These are phyloP conservation scores for Casuarina glauca DNA, from an alignment of 306 rosid genomes.

Conservation along the genomic window DNA sequence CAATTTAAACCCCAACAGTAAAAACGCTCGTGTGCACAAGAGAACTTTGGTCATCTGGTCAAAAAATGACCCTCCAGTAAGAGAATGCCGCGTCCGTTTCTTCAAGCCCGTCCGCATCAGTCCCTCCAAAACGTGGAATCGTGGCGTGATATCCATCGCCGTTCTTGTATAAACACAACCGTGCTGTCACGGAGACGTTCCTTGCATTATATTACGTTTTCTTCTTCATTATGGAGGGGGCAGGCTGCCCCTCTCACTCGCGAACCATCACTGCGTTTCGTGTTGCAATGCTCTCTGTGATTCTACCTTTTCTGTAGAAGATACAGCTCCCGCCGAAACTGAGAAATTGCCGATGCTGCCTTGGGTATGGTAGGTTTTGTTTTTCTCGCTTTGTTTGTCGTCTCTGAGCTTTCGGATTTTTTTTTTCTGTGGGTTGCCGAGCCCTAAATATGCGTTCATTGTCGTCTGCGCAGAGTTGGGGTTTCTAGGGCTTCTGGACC, in stretches of 20 bases:
- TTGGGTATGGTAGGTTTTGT: constrained; percentile 25
- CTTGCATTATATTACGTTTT: constrained; percentile 1
- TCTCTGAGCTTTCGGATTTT: constrained; percentile 12
- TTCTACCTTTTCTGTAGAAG: constrained; percentile 27
- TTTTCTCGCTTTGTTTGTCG: constrained; percentile 3
- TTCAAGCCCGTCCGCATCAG: constrained; percentile 18
- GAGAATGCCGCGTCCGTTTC: constrained; percentile 20
- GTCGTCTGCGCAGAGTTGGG: constrained; percentile 35
- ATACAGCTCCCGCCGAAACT: constrained; percentile 31
- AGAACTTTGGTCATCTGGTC: neutral
- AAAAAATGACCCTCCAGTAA: constrained; percentile 22
- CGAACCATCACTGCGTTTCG: constrained; percentile 21
- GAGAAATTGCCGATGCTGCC: constrained; percentile 13
- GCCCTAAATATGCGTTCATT: constrained; percentile 32
- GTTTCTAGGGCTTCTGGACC: constrained; percentile 37
- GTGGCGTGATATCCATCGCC: constrained; percentile 22
- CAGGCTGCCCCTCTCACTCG: neutral
- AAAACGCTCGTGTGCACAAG: constrained; percentile 13
- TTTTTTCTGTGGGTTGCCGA: constrained; percentile 4
- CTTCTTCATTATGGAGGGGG: constrained; percentile 17
- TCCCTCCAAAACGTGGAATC: neutral
- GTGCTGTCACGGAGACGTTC: neutral
- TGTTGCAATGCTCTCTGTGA: constrained; percentile 18
- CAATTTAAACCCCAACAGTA: neutral
- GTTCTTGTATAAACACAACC: neutral